Evolutionary conservation across 768 basidiomycete genomes (phyloP).

Genomic region (Symmetrospora coprosmae): DNA sequence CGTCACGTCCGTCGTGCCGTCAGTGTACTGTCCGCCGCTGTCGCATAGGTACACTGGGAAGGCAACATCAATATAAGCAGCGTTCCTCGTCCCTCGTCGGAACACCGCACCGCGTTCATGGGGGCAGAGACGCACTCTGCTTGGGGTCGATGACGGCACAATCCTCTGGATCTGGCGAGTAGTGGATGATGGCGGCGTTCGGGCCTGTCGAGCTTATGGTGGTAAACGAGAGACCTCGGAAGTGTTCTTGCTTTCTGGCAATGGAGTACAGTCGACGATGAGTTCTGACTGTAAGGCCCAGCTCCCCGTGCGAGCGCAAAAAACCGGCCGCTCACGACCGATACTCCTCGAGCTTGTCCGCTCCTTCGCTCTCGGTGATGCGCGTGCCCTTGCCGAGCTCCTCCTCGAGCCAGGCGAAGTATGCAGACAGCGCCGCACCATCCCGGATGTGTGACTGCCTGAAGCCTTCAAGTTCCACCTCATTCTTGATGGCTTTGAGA

Average conservation of each 20-base stretch:
- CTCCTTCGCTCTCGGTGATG: slow-evolving; percentile 65
- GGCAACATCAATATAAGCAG: slow-evolving; percentile 27
- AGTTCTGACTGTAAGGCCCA: background rate
- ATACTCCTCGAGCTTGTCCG: slow-evolving; percentile 61
- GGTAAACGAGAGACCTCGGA: slow-evolving; percentile 73
- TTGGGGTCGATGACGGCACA: slow-evolving; percentile 54
- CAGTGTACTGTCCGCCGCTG: slow-evolving; percentile 70
- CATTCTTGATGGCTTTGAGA: slow-evolving; percentile 39
- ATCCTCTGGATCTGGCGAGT: slow-evolving; percentile 59
- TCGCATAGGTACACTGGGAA: slow-evolving; percentile 61
- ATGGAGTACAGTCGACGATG: background rate
- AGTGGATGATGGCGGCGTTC: slow-evolving; percentile 92
- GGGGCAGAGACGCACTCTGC: background rate
- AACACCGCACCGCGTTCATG: background rate
- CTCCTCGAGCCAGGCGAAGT: slow-evolving; percentile 92
- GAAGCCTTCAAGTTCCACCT: slow-evolving; percentile 73
- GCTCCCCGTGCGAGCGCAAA: too few species aligned
- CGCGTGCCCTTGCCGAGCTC: slow-evolving; percentile 49
- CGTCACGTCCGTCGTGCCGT: slow-evolving; percentile 92
- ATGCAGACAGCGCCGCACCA: slow-evolving; percentile 44
- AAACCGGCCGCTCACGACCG: slow-evolving; percentile 49
- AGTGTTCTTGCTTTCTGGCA: slow-evolving; percentile 58
- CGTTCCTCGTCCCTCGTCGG: slow-evolving; percentile 48
- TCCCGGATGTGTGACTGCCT: slow-evolving; percentile 58
- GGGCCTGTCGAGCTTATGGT: slow-evolving; percentile 88